Percentiles rank a stretch among this genome's conserved stretches.
phyloP scores from a whole-genome alignment of 2,329 filamentous ascomycete genomes.

The Trichoderma pleuroti region DNA sequence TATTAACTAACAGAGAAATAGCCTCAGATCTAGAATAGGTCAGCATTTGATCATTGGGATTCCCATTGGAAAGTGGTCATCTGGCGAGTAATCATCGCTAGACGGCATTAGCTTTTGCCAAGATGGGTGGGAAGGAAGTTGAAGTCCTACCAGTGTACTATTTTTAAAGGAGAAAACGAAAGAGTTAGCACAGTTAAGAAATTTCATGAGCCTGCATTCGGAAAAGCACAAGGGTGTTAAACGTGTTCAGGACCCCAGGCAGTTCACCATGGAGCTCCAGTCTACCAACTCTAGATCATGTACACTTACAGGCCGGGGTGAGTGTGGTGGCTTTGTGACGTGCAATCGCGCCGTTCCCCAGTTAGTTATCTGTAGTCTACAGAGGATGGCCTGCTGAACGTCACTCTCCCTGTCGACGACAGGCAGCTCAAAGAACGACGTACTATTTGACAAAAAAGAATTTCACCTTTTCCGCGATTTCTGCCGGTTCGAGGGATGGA shows the following conservation, averaged over 20 bases:
- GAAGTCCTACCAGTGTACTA: neutral
- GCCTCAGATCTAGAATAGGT: neutral
- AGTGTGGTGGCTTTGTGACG: neutral
- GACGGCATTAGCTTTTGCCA: neutral
- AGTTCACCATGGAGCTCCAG: neutral
- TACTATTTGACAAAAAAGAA: neutral
- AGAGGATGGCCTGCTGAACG: neutral
- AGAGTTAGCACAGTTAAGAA: neutral
- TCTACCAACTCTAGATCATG: neutral
- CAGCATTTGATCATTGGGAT: neutral
- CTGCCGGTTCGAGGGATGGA: neutral
- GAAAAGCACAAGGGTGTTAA: neutral
- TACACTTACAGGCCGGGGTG: neutral
- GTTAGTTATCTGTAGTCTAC: neutral
- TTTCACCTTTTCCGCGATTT: neutral
- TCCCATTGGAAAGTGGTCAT: neutral
- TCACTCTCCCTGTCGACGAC: neutral
- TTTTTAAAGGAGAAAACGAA: neutral
- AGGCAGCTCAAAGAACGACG: neutral
- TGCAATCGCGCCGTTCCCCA: neutral
- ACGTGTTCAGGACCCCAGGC: neutral
- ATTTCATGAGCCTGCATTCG: neutral
- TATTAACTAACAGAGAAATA: neutral
- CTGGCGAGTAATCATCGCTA: neutral
- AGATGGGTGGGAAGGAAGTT: neutral